phyloP scores from a whole-genome alignment of 2,329 filamentous ascomycete genomes.

The Fonsecaea pedrosoi region DNA sequence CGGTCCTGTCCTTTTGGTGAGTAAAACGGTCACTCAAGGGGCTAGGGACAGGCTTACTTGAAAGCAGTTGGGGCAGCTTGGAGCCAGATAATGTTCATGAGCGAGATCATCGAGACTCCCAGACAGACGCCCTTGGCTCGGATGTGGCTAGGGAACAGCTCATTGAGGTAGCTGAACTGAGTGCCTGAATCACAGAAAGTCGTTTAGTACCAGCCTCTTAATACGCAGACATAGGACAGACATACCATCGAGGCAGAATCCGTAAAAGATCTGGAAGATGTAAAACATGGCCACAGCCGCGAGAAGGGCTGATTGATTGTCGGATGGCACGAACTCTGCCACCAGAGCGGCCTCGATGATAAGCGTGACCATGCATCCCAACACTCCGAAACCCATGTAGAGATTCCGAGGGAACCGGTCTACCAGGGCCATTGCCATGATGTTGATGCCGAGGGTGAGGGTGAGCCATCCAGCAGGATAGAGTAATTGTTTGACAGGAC shows the following conservation, averaged over 20 bases:
- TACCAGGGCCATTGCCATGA: constrained; percentile 32
- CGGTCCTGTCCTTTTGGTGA: not conserved
- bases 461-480: constrained; percentile 32
- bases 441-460: constrained; percentile 23
- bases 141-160: constrained; percentile 33
- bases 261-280: constrained; percentile 22
- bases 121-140: constrained; percentile 30
- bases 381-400: constrained; percentile 27
- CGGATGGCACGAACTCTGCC: constrained; percentile 9
- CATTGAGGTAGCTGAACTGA: constrained; percentile 28
- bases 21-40: not conserved
- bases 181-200: constrained; percentile 6
- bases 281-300: constrained; percentile 49
- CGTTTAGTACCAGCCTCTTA: not conserved
- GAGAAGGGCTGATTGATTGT: constrained; percentile 43
- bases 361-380: constrained; percentile 24
- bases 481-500: constrained; percentile 41
- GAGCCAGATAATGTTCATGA: constrained; percentile 29
- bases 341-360: constrained; percentile 22
- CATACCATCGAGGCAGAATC: constrained; percentile 21
- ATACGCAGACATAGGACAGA: not conserved
- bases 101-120: constrained; percentile 27
- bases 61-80: constrained; percentile 43
- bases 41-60: constrained; percentile 36
- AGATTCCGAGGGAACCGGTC: constrained; percentile 31